Evolutionary conservation across 805 yeast species (phyloP).

Genomic region (Saturnispora quitensis): DNA sequence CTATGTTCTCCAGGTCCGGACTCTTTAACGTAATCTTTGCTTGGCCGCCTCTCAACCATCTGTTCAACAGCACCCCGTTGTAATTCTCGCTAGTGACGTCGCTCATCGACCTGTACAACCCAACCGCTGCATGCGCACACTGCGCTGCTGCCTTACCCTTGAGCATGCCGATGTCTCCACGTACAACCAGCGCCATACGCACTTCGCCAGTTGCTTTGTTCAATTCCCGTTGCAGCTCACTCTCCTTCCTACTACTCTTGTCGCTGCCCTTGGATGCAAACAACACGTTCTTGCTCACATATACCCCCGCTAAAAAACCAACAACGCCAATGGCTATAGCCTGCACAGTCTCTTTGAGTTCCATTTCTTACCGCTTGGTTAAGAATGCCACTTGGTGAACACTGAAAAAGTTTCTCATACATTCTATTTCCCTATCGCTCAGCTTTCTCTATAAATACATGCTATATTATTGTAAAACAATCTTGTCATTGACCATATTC

Average conservation of each 20-base stretch:
- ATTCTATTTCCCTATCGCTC: background rate
- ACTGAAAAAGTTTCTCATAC: background rate
- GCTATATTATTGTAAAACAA: background rate
- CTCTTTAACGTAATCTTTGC: slow-evolving; percentile 87
- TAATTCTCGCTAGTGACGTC: slow-evolving; percentile 42
- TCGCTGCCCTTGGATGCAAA: background rate
- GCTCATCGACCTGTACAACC: slow-evolving; percentile 66
- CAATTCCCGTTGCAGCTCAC: slow-evolving; percentile 35
- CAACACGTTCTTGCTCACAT: slow-evolving; percentile 16
- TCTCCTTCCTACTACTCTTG: background rate
- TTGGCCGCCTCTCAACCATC: slow-evolving; percentile 85
- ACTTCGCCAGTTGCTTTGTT: slow-evolving; percentile 72
- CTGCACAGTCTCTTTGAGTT: slow-evolving; percentile 4
- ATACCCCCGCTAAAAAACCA: slow-evolving; percentile 25
- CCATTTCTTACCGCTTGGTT: background rate
- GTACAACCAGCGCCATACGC: slow-evolving; percentile 77
- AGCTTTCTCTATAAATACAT: background rate
- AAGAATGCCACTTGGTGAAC: background rate
- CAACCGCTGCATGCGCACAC: slow-evolving; percentile 95
- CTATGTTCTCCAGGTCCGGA: slow-evolving; percentile 61
- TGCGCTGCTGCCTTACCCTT: slow-evolving; percentile 97
- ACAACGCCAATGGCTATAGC: slow-evolving; percentile 16
- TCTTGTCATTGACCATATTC: slow-evolving; percentile 24
- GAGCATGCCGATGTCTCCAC: slow-evolving; percentile 85
- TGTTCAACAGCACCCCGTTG: slow-evolving; percentile 51